Conservation (phyloP, 441 rosid species). For the Jatropha podagrica region DNA sequence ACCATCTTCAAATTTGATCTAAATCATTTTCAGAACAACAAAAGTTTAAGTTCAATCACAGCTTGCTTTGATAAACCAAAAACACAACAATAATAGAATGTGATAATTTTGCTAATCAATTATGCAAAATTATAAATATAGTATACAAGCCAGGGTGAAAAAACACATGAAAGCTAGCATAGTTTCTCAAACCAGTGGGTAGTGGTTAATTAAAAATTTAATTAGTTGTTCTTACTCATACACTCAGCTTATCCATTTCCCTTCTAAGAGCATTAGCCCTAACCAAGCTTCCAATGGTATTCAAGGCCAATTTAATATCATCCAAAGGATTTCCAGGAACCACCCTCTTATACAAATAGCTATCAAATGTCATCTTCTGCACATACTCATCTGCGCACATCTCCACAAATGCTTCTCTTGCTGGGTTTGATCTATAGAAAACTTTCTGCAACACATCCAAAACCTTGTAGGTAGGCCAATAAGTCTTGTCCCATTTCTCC, state of each 20-base stretch:
- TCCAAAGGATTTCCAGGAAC: slow-evolving; percentile 84
- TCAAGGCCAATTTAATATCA: slow-evolving; percentile 84
- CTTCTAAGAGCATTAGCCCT: slow-evolving; percentile 84
- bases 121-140: background rate
- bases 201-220: background rate
- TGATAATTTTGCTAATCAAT: background rate
- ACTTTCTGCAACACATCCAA: slow-evolving; percentile 85
- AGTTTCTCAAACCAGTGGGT: background rate
- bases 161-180: background rate
- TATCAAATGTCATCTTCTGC: slow-evolving; percentile 95
- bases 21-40: too few relatives aligned
- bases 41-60: too few relatives aligned
- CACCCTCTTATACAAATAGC: slow-evolving; percentile 82
- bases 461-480: slow-evolving; percentile 93
- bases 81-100: background rate
- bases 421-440: slow-evolving; percentile 85
- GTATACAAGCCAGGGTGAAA: background rate
- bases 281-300: slow-evolving; percentile 92
- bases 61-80: background rate
- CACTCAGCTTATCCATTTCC: slow-evolving; percentile 82
- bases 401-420: slow-evolving; percentile 90
- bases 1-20: too few relatives aligned
- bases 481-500: slow-evolving; percentile 96
- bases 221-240: slow-evolving; percentile 27
- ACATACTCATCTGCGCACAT: slow-evolving; percentile 91